Evolutionary conservation across 2,329 filamentous ascomycete genomes (phyloP), one percentile per base, ranked within the genome.

Genomic region (Parastagonospora nodorum): DNA sequence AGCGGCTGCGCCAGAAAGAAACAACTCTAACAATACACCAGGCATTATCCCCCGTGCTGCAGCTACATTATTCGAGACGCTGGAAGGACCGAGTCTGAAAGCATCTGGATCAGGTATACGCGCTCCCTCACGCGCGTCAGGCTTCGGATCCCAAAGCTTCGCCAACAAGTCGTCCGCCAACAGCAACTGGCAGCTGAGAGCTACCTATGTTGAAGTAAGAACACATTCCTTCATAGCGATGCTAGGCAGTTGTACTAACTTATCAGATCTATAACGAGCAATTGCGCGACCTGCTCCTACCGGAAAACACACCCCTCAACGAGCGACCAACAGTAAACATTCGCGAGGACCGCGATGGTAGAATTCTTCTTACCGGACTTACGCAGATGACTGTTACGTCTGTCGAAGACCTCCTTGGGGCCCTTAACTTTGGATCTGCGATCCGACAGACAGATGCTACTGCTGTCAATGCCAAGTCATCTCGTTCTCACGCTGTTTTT

Each of bases 371-470:
- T 16, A 96, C 93, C 7, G 94, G 94, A 7, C 80, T 99, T 16
- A 90, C 87, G 24, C 90, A 96, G 70, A 84, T 96, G 32, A 86
- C 90, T 11, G 90, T 99, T 66, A 92, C 93, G 68, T 96, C 90
- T 0, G 88, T 92, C 8, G 92, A 97, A 5, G 94, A 99, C 71
- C 78, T 99, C 42, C 84, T 97, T 74, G 87, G 86, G 54, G 92
- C 92, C 6, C 81, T 99, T 48, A 94, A 92, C 71, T 93, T 95
- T 68, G 94, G 94, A 15, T 99, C 94, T 0, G 85, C 88, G 19
- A 96, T 99, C 69, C 89, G 94, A 53, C 94, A 99, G 71, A 99
- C 94, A 0, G 94, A 99, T 75, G 88, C 94, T 19, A 99, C 94
- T 2, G 94, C 93, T 2, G 94, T 97, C 69, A 99, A 99, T 70